Evolutionary conservation across 495 filamentous ascomycete species (phyloP), one percentile per base, ranked within the genome.

Genomic region (Hypoxylon intermedium): DNA sequence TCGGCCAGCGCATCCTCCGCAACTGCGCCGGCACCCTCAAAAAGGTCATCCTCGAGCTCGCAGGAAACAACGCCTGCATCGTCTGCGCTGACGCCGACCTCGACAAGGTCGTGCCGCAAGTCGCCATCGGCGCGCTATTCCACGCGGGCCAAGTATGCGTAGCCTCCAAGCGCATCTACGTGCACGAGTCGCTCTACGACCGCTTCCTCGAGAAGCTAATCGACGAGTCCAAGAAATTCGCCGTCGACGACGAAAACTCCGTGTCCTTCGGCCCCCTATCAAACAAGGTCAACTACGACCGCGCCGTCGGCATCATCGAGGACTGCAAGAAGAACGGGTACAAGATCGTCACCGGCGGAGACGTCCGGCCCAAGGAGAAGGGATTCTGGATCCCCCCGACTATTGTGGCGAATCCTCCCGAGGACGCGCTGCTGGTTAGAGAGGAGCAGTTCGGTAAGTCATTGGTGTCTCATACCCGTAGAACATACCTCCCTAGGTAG

Each of bases 41-140:
- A 64, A 74, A 71, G 47, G 72, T 78, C 11, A 71, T 74, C 18
- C 75, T 81, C 33, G 76, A 80, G 63, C 63, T 83, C 28, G 88
- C 87, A 15, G 89, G 88, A 28, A 90, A 91, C 66, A 84, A 90
- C 68, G 82, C 87, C 0, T 80, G 81, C 45, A 84, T 90, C 52
- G 76, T 91, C 15, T 84, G 82, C 59, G 74, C 79, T 0, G 87
- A 90, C 72, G 87, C 86, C 9, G 85, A 90, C 53, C 77, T 91
- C 26, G 79, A 83, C 30, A 77, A 77, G 23, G 76, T 82, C 12
- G 82, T 86, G 9, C 82, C 82, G 3, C 65, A 67, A 38, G 68
- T 78, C 5, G 79, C 79, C 7, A 74, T 74, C 33, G 79, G 82
- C 31, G 78, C 78, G 0, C 85, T 88, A 51, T 82, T 86, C 54